These are phyloP conservation scores for Fusarium poae DNA, from an alignment of 2,329 filamentous ascomycete genomes.

Conservation along the genomic window DNA sequence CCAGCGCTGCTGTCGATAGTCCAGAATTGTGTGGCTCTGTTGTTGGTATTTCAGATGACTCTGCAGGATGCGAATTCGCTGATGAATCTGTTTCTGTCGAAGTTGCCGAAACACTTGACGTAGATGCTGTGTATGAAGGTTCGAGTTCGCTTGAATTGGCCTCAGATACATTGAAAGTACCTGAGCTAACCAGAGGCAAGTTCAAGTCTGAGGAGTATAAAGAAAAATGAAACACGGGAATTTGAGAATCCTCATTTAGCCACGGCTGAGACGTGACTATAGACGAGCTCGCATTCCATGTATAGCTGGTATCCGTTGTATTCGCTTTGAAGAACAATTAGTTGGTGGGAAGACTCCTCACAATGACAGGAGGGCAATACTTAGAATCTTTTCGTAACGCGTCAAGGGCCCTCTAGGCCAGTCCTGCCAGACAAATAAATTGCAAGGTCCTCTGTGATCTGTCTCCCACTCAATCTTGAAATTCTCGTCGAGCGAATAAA, in stretches of 20 bases:
- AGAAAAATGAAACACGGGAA: conserved; percentile 5
- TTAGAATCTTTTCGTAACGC: neutral
- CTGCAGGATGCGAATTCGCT: neutral
- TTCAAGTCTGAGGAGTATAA: conserved; percentile 1
- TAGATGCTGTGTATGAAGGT: neutral
- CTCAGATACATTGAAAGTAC: conserved; percentile 1
- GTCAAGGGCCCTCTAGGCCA: neutral
- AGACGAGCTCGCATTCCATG: neutral
- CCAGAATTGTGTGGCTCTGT: accelerated
- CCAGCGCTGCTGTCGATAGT: neutral
- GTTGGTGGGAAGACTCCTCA: accelerated
- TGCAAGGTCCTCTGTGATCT: neutral
- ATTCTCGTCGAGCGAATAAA: neutral
- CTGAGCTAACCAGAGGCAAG: neutral
- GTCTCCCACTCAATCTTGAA: conserved; percentile 12
- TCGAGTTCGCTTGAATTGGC: neutral
- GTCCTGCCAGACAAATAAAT: conserved; percentile 4
- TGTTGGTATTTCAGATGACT: neutral
- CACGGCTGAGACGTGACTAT: neutral
- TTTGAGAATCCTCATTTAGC: neutral
- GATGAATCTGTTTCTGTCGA: neutral
- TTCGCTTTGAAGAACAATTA: neutral
- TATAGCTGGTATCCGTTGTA: neutral
- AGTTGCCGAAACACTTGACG: neutral
- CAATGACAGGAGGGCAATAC: accelerated